Conservation (phyloP, 2,329 filamentous ascomycete genomes). For the Didymella exigua region DNA sequence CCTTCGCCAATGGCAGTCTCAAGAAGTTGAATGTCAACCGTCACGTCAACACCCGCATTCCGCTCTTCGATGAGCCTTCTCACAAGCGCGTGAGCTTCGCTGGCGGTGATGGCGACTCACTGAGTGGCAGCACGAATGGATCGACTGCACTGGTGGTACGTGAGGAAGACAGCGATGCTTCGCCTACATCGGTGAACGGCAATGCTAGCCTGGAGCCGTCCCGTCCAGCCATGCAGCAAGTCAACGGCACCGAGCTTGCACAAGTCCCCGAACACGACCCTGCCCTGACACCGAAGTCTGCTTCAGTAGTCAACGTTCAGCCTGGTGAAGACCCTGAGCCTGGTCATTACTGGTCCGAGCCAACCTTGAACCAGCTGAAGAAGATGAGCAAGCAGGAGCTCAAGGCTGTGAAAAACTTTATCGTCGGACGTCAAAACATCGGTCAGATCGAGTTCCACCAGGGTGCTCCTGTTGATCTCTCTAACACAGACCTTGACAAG, state of each 20-base stretch:
- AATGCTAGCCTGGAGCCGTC: conserved; percentile 43
- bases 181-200: conserved; percentile 59
- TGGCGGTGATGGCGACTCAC: conserved; percentile 52
- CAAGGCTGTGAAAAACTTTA: conserved; percentile 74
- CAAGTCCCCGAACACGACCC: conserved; percentile 79
- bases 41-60: conserved; percentile 70
- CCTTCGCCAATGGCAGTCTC: conserved; percentile 60
- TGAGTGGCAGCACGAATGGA: conserved; percentile 51
- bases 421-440: conserved; percentile 80
- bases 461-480: conserved; percentile 71
- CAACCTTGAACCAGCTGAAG: conserved; percentile 74
- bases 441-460: conserved; percentile 78
- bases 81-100: conserved; percentile 90
- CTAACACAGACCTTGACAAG: conserved; percentile 76
- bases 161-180: conserved; percentile 56
- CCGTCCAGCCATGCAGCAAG: conserved; percentile 71
- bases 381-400: conserved; percentile 81
- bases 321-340: conserved; percentile 58
- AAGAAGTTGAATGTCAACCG: conserved; percentile 95
- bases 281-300: conserved; percentile 46
- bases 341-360: conserved; percentile 87
- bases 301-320: conserved; percentile 38
- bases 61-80: conserved; percentile 62
- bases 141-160: conserved; percentile 57
- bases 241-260: conserved; percentile 75